Conservation (phyloP, 805 yeast species). For the Wickerhamomyces mucosus region DNA sequence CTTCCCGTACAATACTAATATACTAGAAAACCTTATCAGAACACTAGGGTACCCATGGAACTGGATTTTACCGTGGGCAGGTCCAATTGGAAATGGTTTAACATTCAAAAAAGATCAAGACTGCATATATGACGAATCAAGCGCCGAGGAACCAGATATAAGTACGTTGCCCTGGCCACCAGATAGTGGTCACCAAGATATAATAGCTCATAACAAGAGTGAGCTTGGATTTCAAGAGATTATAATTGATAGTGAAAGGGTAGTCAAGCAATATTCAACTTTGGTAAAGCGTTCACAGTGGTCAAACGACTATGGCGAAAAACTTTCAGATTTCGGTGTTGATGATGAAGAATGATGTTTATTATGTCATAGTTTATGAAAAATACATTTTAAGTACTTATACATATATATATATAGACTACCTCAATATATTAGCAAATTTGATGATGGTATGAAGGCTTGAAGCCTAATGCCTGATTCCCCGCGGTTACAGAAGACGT, state of each 20-base stretch:
- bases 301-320: conserved; percentile 79
- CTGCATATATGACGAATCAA: conserved; percentile 29
- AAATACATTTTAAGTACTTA: too few relatives aligned
- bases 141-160: conserved; percentile 42
- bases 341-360: conserved; percentile 43
- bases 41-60: conserved; percentile 51
- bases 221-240: neutral
- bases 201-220: neutral
- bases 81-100: conserved; percentile 52
- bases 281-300: conserved; percentile 38
- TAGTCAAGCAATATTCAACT: conserved; percentile 15
- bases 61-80: conserved; percentile 71
- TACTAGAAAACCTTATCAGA: conserved; percentile 40
- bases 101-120: conserved; percentile 36
- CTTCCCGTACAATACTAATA: conserved; percentile 78
- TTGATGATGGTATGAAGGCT: too few relatives aligned
- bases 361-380: neutral
- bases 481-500: too few relatives aligned
- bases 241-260: conserved; percentile 17
- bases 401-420: too few relatives aligned
- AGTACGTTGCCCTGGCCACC: conserved; percentile 88
- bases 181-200: conserved; percentile 52
- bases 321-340: conserved; percentile 78
- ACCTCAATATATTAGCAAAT: too few relatives aligned
- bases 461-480: too few relatives aligned